Percentiles rank a stretch among this genome's conserved stretches.
These are phyloP conservation scores for Taphrina wiesneri DNA, from an alignment of 1,139 yeast genomes.

Conservation along the genomic window DNA sequence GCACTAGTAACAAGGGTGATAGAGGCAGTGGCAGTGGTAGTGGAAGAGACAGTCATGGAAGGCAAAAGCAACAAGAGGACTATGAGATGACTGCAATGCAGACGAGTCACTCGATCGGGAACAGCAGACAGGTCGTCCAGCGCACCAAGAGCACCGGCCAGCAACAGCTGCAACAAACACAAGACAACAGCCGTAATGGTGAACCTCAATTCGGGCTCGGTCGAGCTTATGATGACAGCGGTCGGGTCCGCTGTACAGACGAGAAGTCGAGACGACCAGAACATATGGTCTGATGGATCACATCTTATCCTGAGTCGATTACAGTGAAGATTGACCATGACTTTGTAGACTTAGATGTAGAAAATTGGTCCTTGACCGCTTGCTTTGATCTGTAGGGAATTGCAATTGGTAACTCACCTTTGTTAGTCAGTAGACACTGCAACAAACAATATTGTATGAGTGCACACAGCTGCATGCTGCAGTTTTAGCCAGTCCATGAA, in stretches of 20 bases:
- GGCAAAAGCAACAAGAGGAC: not conserved
- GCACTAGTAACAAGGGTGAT: not conserved
- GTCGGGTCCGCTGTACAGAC: not conserved
- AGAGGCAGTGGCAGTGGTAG: not conserved
- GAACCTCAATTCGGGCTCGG: conserved; percentile 5
- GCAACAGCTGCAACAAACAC: not conserved
- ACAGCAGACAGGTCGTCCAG: conserved; percentile 7
- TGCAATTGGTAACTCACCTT: too few species aligned
- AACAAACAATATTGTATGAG: too few species aligned
- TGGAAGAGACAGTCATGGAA: not conserved
- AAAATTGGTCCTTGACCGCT: too few species aligned
- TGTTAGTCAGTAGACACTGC: too few species aligned
- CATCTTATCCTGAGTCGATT: too few species aligned
- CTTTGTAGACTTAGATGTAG: not conserved
- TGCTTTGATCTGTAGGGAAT: too few species aligned
- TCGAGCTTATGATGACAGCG: not conserved
- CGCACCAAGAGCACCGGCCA: not conserved
- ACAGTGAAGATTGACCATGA: too few species aligned
- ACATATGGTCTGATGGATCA: not conserved
- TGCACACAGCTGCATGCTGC: too few species aligned
- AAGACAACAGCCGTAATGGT: conserved; percentile 4
- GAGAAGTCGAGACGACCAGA: conserved; percentile 13
- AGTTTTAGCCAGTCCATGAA: too few species aligned
- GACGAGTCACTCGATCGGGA: not conserved
- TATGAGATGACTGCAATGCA: conserved; percentile 5